A percentile compares a stretch with the other conserved stretches of the same genome.
These are phyloP conservation scores for Eucalyptus sp. DNA, from an alignment of 345 rosid species.

Conservation along the genomic window DNA sequence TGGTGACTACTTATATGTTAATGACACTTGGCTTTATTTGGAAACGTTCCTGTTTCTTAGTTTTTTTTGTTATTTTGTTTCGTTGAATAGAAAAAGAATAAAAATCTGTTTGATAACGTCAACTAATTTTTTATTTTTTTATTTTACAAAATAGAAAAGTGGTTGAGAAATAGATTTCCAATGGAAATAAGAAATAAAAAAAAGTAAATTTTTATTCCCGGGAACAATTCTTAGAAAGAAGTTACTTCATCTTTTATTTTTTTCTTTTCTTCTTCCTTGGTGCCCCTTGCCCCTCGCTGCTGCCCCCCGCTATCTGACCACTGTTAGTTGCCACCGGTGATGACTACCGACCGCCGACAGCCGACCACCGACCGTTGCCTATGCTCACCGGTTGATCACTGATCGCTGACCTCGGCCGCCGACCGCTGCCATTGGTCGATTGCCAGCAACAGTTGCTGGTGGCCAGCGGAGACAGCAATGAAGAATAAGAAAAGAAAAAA, in stretches of 20 bases:
- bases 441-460: too few relatives aligned
- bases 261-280: too few relatives aligned
- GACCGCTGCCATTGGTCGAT: too few relatives aligned
- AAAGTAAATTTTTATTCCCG: rapidly evolving
- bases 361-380: rapidly evolving
- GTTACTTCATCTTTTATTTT: too few relatives aligned
- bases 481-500: too few relatives aligned
- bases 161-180: rapidly evolving
- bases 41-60: rapidly evolving
- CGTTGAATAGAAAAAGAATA: rapidly evolving
- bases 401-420: rapidly evolving
- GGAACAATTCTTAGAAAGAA: rapidly evolving
- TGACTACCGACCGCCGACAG: rapidly evolving
- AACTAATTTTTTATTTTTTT: too few relatives aligned
- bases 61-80: rapidly evolving
- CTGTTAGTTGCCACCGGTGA: rapidly evolving
- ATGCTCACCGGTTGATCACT: rapidly evolving
- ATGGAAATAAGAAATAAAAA: too few relatives aligned
- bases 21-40: background rate
- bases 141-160: rapidly evolving
- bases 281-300: too few relatives aligned
- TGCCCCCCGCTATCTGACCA: rapidly evolving
- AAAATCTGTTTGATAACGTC: rapidly evolving
- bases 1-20: background rate
- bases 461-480: rapidly evolving